A percentile compares a stretch with the other conserved stretches of the same genome.
Evolutionary conservation across 768 basidiomycete genomes (phyloP).

Genomic region (Sporobolomyces roseus): DNA sequence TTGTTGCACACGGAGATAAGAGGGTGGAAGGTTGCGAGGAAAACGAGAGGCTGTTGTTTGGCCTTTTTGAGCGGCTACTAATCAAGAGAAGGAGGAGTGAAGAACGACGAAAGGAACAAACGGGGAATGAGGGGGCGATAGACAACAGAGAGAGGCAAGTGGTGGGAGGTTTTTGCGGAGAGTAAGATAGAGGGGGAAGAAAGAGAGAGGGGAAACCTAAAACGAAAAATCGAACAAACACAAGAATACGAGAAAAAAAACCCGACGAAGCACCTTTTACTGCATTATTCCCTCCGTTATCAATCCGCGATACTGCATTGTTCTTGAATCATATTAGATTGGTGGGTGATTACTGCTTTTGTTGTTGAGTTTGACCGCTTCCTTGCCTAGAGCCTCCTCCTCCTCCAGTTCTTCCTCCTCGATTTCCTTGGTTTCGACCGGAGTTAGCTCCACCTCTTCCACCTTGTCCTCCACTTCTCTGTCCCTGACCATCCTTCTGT

Average conservation of each 20-base stretch:
- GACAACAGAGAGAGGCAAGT: too few relatives aligned
- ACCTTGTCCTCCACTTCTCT: not conserved
- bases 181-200: not conserved
- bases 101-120: too few relatives aligned
- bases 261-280: not conserved
- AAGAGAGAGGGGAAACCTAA: not conserved
- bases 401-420: constrained; percentile 1
- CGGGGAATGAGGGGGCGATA: too few relatives aligned
- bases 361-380: not conserved
- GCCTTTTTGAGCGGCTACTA: too few relatives aligned
- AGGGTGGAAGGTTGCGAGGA: too few relatives aligned
- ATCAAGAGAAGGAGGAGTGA: too few relatives aligned
- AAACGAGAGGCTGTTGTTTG: too few relatives aligned
- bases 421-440: not conserved
- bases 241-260: too few relatives aligned
- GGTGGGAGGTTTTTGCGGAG: too few relatives aligned
- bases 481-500: constrained; percentile 9
- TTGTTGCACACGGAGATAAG: too few relatives aligned
- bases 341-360: not conserved
- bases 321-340: not conserved
- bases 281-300: constrained; percentile 6
- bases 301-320: too few relatives aligned
- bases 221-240: not conserved
- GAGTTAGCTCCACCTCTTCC: too few relatives aligned
- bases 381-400: constrained; percentile 2